Evolutionary conservation across 441 rosid species (phyloP).

Genomic region (Pelargonium fulgidum): DNA sequence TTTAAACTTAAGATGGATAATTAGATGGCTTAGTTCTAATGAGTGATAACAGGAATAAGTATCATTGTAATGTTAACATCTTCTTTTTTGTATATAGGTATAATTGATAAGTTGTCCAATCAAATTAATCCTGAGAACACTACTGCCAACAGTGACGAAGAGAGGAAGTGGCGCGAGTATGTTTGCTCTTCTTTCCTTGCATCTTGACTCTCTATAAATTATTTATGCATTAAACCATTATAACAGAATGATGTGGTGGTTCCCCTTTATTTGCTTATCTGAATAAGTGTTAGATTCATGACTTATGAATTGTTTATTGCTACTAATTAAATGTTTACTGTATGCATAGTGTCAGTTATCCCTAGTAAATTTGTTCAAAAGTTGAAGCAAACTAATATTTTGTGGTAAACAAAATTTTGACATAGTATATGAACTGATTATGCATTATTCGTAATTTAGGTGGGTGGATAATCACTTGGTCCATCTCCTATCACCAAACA

Average conservation of each 20-base stretch:
- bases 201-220: not conserved
- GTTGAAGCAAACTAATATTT: not conserved
- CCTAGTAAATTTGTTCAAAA: not conserved
- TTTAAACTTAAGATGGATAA: not conserved
- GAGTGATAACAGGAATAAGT: not conserved
- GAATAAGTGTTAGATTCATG: not conserved
- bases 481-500: slow-evolving; percentile 87
- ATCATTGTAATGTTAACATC: not conserved
- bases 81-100: slow-evolving; percentile 39
- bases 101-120: slow-evolving; percentile 50
- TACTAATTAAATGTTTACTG: not conserved
- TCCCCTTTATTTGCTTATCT: slow-evolving; percentile 1
- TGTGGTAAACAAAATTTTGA: slow-evolving; percentile 6
- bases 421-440: slow-evolving; percentile 12
- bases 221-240: not conserved
- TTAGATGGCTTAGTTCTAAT: not conserved
- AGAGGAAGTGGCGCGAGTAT: slow-evolving; percentile 76
- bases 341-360: not conserved
- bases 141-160: slow-evolving; percentile 49
- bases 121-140: slow-evolving; percentile 54
- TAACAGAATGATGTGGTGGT: not conserved
- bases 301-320: not conserved
- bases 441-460: slow-evolving; percentile 31
- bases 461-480: slow-evolving; percentile 95
- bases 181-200: slow-evolving; percentile 17